Evolutionary conservation across 169 alveolate species (phyloP).

Genomic region (Plasmodium reichenowi): DNA sequence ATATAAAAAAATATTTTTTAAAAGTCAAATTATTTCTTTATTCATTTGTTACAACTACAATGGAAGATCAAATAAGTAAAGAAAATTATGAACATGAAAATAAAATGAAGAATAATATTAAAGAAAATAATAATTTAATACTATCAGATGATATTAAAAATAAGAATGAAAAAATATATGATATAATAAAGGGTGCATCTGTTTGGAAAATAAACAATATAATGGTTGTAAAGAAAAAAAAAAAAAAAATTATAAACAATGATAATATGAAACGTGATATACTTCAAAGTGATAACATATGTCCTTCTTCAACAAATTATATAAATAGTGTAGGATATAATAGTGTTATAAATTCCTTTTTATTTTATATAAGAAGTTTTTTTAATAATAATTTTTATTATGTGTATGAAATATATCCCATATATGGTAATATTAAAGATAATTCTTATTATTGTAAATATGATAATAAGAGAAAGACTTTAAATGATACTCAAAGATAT

Average conservation of each 20-base stretch:
- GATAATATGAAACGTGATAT: neutral
- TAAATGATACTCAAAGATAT: constrained; percentile 43
- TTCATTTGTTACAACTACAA: constrained; percentile 15
- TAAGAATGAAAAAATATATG: constrained; percentile 15
- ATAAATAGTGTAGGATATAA: no score
- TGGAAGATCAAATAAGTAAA: neutral
- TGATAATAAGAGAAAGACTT: constrained; percentile 42
- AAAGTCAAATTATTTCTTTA: constrained; percentile 24
- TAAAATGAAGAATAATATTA: neutral
- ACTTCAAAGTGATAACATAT: no score
- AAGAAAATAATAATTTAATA: neutral
- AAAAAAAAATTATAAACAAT: neutral
- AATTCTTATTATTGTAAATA: constrained; percentile 66
- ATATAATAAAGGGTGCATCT: constrained; percentile 17
- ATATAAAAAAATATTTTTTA: constrained; percentile 27
- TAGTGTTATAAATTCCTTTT: no score
- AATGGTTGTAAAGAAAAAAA: constrained; percentile 51
- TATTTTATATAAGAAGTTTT: no score
- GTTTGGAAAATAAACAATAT: constrained; percentile 55
- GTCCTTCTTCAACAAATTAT: no score
- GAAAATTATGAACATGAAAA: neutral
- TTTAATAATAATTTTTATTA: constrained; percentile 8
- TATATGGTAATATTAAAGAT: constrained; percentile 46
- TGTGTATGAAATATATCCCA: constrained; percentile 38
- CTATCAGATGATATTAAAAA: neutral